These are phyloP conservation scores for Flagelloscypha sp. DNA, from an alignment of 768 basidiomycete species.

Conservation along the genomic window DNA sequence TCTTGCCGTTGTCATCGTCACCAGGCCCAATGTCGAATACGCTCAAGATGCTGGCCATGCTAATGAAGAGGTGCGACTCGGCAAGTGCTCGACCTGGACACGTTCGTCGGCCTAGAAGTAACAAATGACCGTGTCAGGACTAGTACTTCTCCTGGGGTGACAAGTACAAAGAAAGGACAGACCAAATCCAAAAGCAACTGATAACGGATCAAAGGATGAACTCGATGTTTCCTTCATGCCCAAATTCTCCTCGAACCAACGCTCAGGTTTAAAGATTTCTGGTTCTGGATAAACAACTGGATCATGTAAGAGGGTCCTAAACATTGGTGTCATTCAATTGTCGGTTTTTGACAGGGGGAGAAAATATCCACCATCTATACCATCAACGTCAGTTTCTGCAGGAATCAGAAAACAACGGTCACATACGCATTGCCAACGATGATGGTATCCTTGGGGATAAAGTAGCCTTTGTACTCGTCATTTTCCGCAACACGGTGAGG, in stretches of 20 bases:
- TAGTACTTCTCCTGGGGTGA: too few relatives aligned
- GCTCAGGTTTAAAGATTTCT: constrained; percentile 38
- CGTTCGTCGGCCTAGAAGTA: too few relatives aligned
- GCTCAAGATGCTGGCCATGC: constrained; percentile 34
- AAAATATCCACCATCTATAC: too few relatives aligned
- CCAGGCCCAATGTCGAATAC: constrained; percentile 32
- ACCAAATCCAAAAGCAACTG: constrained; percentile 34
- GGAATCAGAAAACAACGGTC: too few relatives aligned
- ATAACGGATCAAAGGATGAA: constrained; percentile 26
- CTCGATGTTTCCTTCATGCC: constrained; percentile 19
- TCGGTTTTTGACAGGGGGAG: too few relatives aligned
- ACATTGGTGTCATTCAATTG: neutral
- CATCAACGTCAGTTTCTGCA: too few relatives aligned
- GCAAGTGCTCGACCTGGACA: constrained; percentile 43
- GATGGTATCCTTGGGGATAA: constrained; percentile 37
- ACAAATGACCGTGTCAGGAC: too few relatives aligned
- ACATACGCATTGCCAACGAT: constrained; percentile 36
- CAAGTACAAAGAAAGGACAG: too few relatives aligned
- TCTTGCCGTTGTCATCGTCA: constrained; percentile 25
- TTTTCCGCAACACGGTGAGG: constrained; percentile 32
- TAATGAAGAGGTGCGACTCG: constrained; percentile 37
- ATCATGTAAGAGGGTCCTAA: constrained; percentile 45
- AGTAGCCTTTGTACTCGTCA: constrained; percentile 34
- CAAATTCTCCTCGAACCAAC: constrained; percentile 26
- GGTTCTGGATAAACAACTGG: constrained; percentile 38